These are phyloP conservation scores for Hypholoma sublateritium DNA, from an alignment of 768 basidiomycete species.

Conservation along the genomic window DNA sequence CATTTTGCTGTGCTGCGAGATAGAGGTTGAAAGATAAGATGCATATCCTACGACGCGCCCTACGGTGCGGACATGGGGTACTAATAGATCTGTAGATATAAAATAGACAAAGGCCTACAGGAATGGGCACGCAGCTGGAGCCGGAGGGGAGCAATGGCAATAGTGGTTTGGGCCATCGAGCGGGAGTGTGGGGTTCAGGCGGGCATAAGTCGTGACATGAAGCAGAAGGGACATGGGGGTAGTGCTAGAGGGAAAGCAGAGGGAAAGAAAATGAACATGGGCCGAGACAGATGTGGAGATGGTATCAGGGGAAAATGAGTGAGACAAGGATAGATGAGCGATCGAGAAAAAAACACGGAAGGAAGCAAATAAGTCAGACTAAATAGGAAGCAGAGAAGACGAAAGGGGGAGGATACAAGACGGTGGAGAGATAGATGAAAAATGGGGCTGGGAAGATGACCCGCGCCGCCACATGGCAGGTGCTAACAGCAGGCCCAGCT, in stretches of 20 bases:
- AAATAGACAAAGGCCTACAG: conserved; percentile 38
- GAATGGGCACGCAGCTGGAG: conserved; percentile 19
- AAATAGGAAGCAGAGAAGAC: conserved; percentile 13
- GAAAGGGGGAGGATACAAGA: conserved; percentile 15
- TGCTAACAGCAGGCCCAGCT: conserved; percentile 74
- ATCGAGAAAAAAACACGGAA: conserved; percentile 16
- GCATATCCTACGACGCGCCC: conserved; percentile 17
- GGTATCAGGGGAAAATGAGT: conserved; percentile 12
- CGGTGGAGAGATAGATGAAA: conserved; percentile 15
- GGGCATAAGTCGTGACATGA: conserved; percentile 24
- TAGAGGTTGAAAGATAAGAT: conserved; percentile 5
- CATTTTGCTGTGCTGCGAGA: not conserved
- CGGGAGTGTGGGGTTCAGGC: conserved; percentile 6
- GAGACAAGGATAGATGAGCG: conserved; percentile 20
- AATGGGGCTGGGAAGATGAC: conserved; percentile 17
- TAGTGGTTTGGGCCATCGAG: conserved; percentile 16
- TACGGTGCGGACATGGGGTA: conserved; percentile 27
- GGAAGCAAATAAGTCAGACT: conserved; percentile 14
- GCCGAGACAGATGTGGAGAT: conserved; percentile 8
- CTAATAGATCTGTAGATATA: conserved; percentile 41
- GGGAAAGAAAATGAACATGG: not conserved
- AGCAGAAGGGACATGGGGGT: conserved; percentile 23
- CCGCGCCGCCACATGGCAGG: not conserved
- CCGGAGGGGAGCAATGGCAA: not conserved
- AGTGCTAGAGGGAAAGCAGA: conserved; percentile 16